Conservation (phyloP, 768 basidiomycete genomes). For the Termitomyces sp. region DNA sequence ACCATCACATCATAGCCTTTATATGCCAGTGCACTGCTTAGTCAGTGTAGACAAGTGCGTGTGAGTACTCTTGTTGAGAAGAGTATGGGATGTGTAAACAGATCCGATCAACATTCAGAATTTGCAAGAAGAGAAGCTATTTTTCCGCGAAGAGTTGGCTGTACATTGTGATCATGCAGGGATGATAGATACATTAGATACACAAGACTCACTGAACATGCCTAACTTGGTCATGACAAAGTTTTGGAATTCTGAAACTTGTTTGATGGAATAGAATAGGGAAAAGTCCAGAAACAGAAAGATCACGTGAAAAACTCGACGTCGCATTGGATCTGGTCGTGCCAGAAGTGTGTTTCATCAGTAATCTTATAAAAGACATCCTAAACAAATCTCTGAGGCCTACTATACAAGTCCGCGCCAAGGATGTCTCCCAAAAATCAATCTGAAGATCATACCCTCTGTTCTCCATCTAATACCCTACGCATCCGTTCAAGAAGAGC, state of each 20-base stretch:
- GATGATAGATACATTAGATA: not conserved
- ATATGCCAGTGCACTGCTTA: not conserved
- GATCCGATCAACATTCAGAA: not conserved
- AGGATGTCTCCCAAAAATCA: not conserved
- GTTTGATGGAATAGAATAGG: too few relatives aligned
- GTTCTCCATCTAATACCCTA: constrained; percentile 6
- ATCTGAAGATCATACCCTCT: not conserved
- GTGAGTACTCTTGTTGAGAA: not conserved
- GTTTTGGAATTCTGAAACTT: not conserved
- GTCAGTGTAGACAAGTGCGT: not conserved
- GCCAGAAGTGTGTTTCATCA: not conserved
- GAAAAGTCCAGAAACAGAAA: not conserved
- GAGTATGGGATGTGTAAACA: not conserved
- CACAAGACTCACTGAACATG: not conserved
- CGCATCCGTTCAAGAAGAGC: constrained; percentile 9
- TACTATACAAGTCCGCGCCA: not conserved
- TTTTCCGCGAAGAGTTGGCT: not conserved
- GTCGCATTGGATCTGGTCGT: too few relatives aligned
- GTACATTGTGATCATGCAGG: not conserved
- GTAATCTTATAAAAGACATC: too few relatives aligned
- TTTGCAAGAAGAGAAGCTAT: not conserved
- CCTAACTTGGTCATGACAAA: not conserved
- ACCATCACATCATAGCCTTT: not conserved
- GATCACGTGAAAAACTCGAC: not conserved
- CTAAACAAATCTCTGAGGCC: not conserved